These are phyloP conservation scores for Huntiella abstrusa DNA, from an alignment of 2,329 filamentous ascomycete genomes.

Conservation along the genomic window DNA sequence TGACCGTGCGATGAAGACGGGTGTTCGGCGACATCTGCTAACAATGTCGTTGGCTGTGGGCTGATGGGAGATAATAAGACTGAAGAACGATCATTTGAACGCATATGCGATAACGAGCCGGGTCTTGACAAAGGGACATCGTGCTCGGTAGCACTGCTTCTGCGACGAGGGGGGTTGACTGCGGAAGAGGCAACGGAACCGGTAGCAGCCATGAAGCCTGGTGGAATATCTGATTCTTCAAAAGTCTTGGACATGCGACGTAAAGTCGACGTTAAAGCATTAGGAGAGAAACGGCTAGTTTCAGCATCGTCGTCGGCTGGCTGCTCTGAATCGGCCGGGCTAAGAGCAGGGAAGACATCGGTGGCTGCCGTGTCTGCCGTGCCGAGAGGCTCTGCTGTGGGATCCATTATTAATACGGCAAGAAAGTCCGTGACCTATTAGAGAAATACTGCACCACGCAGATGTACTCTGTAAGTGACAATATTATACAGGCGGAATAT, in stretches of 20 bases:
- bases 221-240: slow-evolving; percentile 26
- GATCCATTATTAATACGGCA: no score
- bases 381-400: no score
- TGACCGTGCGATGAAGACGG: neutral
- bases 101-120: slow-evolving; percentile 3
- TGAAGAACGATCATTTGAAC: slow-evolving; percentile 3
- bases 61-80: neutral
- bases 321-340: neutral
- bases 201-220: slow-evolving; percentile 29
- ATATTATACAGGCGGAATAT: no score
- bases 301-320: neutral
- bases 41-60: neutral
- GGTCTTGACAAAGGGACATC: slow-evolving; percentile 3
- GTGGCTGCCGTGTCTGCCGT: neutral
- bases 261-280: slow-evolving; percentile 12
- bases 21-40: slow-evolving; percentile 9
- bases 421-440: no score
- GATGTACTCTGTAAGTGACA: no score
- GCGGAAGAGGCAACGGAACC: slow-evolving; percentile 26
- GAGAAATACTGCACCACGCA: no score
- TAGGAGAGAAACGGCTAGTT: neutral
- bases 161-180: slow-evolving; percentile 9
- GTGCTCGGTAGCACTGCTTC: slow-evolving; percentile 11
- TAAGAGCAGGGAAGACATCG: neutral
- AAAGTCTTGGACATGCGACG: slow-evolving; percentile 22